Base-by-base conservation (phyloP, 345 rosid genomes). In the Brassica juncea region DNA sequence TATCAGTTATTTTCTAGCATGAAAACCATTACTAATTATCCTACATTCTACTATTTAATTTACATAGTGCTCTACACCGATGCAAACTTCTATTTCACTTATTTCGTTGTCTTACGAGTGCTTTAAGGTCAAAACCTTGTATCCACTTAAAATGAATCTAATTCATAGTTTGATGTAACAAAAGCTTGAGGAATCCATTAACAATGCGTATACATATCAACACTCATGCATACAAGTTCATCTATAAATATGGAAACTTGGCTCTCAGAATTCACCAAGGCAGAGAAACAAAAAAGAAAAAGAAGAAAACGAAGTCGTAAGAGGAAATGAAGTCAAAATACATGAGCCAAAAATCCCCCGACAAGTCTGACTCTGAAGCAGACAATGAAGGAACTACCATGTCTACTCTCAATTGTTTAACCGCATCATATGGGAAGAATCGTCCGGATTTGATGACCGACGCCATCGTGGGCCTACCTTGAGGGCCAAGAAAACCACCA, bases 121-220 rank as follows among this genome's bases (percentile, higher is more conserved):
- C 44, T 31, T 23, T 63, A 77, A 60, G 62, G 47, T 44, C 28
- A 19, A 9, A 62, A 23, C 49, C 32, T 59, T 25, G 23, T 8
- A 60, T 5, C 63, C 75, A 35, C 71, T 35, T 63, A 42, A 70
- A 76, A 70, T 70, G 81, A 77, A 70, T 77, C 76, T 71, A 71
- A 77, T 77, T 77, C 76, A 65, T 77, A 37, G 34, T 16, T 63
- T 77, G 81, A 71, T 71, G 81, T 78, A 37, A 65, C 81, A 72
- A 66, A 65, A 71, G 72, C 34, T 78, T 39, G 35, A 65, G 28
- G 66, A 71, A 71, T 77, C 71, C 66, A 54, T 64, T 4, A 35
- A 65, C 66, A 64, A 71, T 71, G 12, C 8, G 11, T 65, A 32
- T 39, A 39, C 30, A 52, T 31, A 34, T 19, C 68, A 61, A 21